A percentile compares a stretch with the other conserved stretches of the same genome.
These are phyloP conservation scores for Hypomontagnella monticulosa DNA, from an alignment of 495 filamentous ascomycete species.

Conservation along the genomic window DNA sequence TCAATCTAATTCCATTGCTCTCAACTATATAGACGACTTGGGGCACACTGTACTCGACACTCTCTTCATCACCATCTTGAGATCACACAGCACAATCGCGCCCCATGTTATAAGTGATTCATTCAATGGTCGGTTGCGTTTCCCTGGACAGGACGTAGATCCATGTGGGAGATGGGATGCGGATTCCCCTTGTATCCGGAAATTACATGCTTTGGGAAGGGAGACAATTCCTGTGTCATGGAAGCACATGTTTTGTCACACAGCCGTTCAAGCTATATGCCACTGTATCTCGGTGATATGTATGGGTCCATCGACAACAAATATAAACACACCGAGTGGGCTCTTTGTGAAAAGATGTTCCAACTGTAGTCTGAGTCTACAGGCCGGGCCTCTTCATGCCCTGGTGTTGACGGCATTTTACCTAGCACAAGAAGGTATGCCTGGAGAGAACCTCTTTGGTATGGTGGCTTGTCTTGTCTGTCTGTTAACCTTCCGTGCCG, in stretches of 20 bases:
- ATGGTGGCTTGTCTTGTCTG: constrained; percentile 52
- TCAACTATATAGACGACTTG: constrained; percentile 45
- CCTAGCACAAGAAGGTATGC: constrained; percentile 46
- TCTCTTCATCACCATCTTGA: constrained; percentile 53
- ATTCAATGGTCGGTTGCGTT: constrained; percentile 31
- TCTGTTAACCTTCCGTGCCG: constrained; percentile 45
- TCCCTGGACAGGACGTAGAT: constrained; percentile 51
- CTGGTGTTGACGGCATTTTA: constrained; percentile 49
- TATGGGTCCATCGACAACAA: constrained; percentile 11
- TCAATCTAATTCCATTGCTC: constrained; percentile 20
- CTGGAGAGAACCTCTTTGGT: constrained; percentile 54
- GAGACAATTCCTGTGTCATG: constrained; percentile 46
- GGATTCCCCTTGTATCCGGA: constrained; percentile 48
- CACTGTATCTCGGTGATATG: constrained; percentile 48
- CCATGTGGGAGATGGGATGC: constrained; percentile 56
- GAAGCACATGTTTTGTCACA: constrained; percentile 59
- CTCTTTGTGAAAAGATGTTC: constrained; percentile 49
- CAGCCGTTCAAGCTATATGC: constrained; percentile 50
- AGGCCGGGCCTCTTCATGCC: constrained; percentile 50
- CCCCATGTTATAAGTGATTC: constrained; percentile 41
- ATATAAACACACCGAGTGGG: constrained; percentile 49
- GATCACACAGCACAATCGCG: constrained; percentile 47
- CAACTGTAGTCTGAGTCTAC: constrained; percentile 47
- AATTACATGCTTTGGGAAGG: constrained; percentile 16
- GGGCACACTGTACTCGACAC: constrained; percentile 56